Percentiles rank a stretch among this genome's conserved stretches.
Conservation (phyloP, 805 yeast genomes). For the Lipomyces starkeyi region DNA sequence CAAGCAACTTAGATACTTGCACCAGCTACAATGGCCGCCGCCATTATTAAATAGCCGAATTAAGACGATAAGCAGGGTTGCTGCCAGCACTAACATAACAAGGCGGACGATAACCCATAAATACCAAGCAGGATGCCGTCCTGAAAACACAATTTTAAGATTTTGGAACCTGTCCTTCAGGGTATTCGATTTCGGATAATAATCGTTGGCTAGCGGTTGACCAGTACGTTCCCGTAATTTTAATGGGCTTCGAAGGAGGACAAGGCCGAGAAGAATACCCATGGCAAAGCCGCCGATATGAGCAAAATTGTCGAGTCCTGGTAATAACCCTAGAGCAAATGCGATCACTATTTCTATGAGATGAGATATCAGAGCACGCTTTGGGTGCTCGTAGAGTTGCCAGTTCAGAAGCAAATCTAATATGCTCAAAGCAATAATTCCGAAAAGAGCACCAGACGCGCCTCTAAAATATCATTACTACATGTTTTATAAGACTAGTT, state of each 20-base stretch:
- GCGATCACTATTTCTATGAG: constrained; percentile 63
- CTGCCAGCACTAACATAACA: constrained; percentile 52
- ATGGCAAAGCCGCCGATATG: constrained; percentile 77
- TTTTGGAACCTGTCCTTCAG: constrained; percentile 41
- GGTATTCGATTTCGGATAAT: constrained; percentile 28
- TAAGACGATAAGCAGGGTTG: constrained; percentile 59
- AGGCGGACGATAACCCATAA: constrained; percentile 61
- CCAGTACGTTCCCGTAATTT: constrained; percentile 38
- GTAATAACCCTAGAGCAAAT: constrained; percentile 68
- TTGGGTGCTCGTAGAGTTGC: constrained; percentile 55
- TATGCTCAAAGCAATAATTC: constrained; percentile 67
- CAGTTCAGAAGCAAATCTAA: constrained; percentile 60
- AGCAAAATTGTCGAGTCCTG: constrained; percentile 76
- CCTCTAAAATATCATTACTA: constrained; percentile 56
- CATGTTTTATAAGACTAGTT: background rate
- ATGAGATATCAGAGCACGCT: constrained; percentile 54
- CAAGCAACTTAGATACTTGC: constrained; percentile 69
- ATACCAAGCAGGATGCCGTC: constrained; percentile 49
- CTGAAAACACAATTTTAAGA: constrained; percentile 37
- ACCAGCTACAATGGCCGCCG: constrained; percentile 67
- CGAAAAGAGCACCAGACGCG: constrained; percentile 74
- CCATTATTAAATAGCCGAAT: constrained; percentile 57
- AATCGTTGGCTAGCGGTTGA: constrained; percentile 21
- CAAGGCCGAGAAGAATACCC: constrained; percentile 59
- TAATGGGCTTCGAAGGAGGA: constrained; percentile 62